Conservation (phyloP, 2,329 filamentous ascomycete genomes). For the Diplocarpon mali region DNA sequence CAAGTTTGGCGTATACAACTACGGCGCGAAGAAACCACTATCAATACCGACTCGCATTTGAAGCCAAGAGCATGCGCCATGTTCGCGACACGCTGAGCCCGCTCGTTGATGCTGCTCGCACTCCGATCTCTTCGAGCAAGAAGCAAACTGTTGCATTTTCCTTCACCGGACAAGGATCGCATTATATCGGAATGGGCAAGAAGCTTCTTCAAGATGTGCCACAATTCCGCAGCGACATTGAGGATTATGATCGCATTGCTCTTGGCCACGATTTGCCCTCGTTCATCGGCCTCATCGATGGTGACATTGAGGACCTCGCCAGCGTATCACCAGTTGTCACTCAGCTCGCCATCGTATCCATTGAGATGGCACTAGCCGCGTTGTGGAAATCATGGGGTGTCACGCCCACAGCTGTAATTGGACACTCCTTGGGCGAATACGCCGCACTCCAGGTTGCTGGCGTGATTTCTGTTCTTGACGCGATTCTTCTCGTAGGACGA, state of each 20-base stretch:
- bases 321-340: conserved; percentile 39
- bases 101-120: conserved; percentile 12
- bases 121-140: background rate
- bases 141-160: background rate
- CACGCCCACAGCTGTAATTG: conserved; percentile 42
- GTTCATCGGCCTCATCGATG: conserved; percentile 4
- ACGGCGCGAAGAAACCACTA: conserved; percentile 42
- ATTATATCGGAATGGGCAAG: conserved; percentile 16
- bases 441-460: conserved; percentile 60
- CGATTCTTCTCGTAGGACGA: conserved; percentile 57
- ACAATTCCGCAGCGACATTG: conserved; percentile 1
- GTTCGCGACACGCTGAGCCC: conserved; percentile 36
- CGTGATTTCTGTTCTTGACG: conserved; percentile 57
- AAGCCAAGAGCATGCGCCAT: conserved; percentile 26
- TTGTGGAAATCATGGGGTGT: conserved; percentile 45
- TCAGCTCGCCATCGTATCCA: conserved; percentile 38
- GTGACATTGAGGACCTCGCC: conserved; percentile 26
- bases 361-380: conserved; percentile 43
- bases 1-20: conserved; percentile 14
- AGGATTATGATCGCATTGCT: background rate
- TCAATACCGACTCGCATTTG: conserved; percentile 37
- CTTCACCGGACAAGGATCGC: conserved; percentile 36
- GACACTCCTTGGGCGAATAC: conserved; percentile 60
- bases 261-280: conserved; percentile 2
- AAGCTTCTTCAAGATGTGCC: background rate